A percentile compares a stretch with the other conserved stretches of the same genome.
These are phyloP conservation scores for Trypanosoma mega DNA, from an alignment of 208 protist species.

Conservation along the genomic window DNA sequence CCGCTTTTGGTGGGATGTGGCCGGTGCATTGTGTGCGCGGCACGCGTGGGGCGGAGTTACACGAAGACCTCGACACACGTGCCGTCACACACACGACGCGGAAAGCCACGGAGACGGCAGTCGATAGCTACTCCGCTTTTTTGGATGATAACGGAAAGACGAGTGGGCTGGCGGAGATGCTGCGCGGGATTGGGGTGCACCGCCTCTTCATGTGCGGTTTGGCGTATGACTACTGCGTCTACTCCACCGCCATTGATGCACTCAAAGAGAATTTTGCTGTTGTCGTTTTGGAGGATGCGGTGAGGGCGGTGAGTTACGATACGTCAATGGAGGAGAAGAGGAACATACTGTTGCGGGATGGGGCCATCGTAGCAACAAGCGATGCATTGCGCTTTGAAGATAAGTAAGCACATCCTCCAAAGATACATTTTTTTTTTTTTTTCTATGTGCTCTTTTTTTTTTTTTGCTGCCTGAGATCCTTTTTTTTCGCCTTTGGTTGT, in stretches of 20 bases:
- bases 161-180: slow-evolving; percentile 42
- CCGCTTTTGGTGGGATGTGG: slow-evolving; percentile 43
- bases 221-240: slow-evolving; percentile 72
- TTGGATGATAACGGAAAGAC: slow-evolving; percentile 30
- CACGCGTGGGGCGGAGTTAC: slow-evolving; percentile 39
- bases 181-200: slow-evolving; percentile 35
- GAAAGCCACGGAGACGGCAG: slow-evolving; percentile 30
- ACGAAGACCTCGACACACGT: slow-evolving; percentile 25
- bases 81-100: slow-evolving; percentile 30
- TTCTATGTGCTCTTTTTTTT: too few species aligned
- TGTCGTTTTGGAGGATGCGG: slow-evolving; percentile 57
- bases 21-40: slow-evolving; percentile 57
- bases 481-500: too few species aligned
- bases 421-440: slow-evolving; percentile 3
- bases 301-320: slow-evolving; percentile 28
- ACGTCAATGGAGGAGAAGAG: background rate
- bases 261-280: slow-evolving; percentile 35
- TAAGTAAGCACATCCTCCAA: slow-evolving; percentile 3
- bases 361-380: too few species aligned
- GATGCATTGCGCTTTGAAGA: background rate
- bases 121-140: slow-evolving; percentile 75
- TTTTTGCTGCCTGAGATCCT: too few species aligned
- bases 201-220: slow-evolving; percentile 72
- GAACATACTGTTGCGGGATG: background rate
- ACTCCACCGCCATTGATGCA: slow-evolving; percentile 55